A percentile compares a stretch with the other conserved stretches of the same genome.
phyloP scores from a whole-genome alignment of 1,284 basidiomycete genomes.

The Trametes sp. region DNA sequence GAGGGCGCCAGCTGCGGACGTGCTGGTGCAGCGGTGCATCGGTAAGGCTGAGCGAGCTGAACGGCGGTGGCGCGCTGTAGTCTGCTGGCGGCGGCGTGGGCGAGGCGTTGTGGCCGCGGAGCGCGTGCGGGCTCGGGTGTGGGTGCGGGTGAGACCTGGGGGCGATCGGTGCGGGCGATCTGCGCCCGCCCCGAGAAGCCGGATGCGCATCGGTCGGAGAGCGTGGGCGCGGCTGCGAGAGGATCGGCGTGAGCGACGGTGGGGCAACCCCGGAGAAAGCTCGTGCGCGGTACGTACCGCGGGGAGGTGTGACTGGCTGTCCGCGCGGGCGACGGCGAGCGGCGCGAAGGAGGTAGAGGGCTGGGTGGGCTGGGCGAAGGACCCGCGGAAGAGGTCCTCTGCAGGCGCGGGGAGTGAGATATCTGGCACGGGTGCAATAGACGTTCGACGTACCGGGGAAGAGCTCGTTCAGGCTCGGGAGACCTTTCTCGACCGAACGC shows the following conservation, averaged over 20 bases:
- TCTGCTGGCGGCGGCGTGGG: neutral
- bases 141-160: constrained; percentile 5
- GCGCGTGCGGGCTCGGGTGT: constrained; percentile 1
- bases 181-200: constrained; percentile 12
- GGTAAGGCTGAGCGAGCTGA: too few relatives aligned
- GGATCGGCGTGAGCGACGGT: constrained; percentile 20
- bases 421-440: constrained; percentile 1
- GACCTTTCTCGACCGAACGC: constrained; percentile 28
- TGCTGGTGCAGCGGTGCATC: neutral
- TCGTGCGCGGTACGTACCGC: constrained; percentile 17
- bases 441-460: constrained; percentile 34
- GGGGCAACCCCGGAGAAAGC: constrained; percentile 23
- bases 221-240: constrained; percentile 14
- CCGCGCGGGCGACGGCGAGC: constrained; percentile 20
- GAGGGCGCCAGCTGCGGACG: constrained; percentile 5
- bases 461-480: constrained; percentile 42
- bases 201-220: constrained; percentile 14
- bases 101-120: neutral
- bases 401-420: constrained; percentile 11
- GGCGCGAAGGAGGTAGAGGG: constrained; percentile 22
- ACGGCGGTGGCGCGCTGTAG: neutral
- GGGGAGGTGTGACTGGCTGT: constrained; percentile 4
- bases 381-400: constrained; percentile 35
- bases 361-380: constrained; percentile 14
- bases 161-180: constrained; percentile 20